Base-by-base conservation (phyloP, 108 stramenopile genomes). In the Pseudonitzschia multiseries region DNA sequence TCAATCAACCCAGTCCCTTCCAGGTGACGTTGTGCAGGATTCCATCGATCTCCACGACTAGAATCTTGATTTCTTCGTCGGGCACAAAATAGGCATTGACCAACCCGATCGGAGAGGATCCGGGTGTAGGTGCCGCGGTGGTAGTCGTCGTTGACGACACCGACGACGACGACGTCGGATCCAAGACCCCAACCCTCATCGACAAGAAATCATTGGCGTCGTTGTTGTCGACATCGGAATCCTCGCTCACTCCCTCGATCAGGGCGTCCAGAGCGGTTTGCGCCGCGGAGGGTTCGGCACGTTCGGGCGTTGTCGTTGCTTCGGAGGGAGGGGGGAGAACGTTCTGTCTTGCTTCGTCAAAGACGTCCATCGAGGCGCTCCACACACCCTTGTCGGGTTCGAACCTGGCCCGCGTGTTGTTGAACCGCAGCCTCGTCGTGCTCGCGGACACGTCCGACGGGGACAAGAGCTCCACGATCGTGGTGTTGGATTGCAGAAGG, bases 311-410 rank as follows among this genome's bases (percentile, higher is more conserved):
- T 8, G 59, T 61, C 59, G 59, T 29, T 40, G 20, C 0, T 62
- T 20, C 27, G 12, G 31, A 18, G 2, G 10, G 57, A 0, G 29
- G 57, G 17, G 57, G 5, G 15, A 22, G 10, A 0, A 59, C 15
- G 29, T 26, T 27, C 15, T 22, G 17, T 14, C 57, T 1, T 3
- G 14, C n/a, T 27, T 59, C 57, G 29, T 59, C 57, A 17, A 62
- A 62, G 32, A 62, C 61, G 36, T 62, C 61, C 61, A 62, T 62
- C 22, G 61, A 62, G 8, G 61, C 61, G 36, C 61, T 62, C 61
- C 61, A 62, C 13, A 62, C 61, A 8, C 36, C 36, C n/a, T 28
- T 24, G 29, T 62, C 61, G 33, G 61, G n/a, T 62, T 62, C 61
- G 36, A 40, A 62, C 29, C 29, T 36, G 17, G 61, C 61, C 36